phyloP scores from a whole-genome alignment of 2,329 filamentous ascomycete species.

The Talaromyces verruculosus region DNA sequence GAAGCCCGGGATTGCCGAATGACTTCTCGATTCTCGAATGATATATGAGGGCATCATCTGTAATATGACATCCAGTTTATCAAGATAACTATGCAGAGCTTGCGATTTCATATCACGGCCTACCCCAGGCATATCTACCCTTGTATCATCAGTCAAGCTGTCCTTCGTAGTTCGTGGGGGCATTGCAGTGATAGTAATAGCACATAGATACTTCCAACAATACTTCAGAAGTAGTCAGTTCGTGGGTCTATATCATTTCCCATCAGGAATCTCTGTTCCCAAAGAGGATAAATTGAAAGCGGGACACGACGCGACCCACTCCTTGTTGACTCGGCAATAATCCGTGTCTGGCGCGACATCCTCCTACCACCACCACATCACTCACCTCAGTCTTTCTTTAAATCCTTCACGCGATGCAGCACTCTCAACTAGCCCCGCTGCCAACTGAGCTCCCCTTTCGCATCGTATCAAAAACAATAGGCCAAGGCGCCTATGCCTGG shows the following conservation, averaged over 20 bases:
- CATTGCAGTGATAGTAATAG: too few relatives aligned
- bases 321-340: conserved; percentile 23
- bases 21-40: neutral
- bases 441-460: conserved; percentile 85
- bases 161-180: too few relatives aligned
- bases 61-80: too few relatives aligned
- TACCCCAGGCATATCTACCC: too few relatives aligned
- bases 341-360: conserved; percentile 5
- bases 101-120: too few relatives aligned
- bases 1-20: neutral
- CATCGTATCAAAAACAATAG: conserved; percentile 93
- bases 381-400: neutral
- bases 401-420: conserved; percentile 51
- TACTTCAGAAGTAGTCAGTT: too few relatives aligned
- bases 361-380: neutral
- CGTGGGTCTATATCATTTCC: neutral
- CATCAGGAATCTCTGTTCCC: conserved; percentile 20
- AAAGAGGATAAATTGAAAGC: conserved; percentile 39
- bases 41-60: neutral
- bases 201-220: too few relatives aligned
- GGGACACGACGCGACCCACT: conserved; percentile 26
- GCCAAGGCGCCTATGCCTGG: conserved; percentile 96
- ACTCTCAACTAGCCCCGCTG: conserved; percentile 87
- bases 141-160: too few relatives aligned
- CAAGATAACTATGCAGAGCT: too few relatives aligned